Evolutionary conservation across 352 stramenopile genomes (phyloP).

Genomic region (Globisporangium barbulae): DNA sequence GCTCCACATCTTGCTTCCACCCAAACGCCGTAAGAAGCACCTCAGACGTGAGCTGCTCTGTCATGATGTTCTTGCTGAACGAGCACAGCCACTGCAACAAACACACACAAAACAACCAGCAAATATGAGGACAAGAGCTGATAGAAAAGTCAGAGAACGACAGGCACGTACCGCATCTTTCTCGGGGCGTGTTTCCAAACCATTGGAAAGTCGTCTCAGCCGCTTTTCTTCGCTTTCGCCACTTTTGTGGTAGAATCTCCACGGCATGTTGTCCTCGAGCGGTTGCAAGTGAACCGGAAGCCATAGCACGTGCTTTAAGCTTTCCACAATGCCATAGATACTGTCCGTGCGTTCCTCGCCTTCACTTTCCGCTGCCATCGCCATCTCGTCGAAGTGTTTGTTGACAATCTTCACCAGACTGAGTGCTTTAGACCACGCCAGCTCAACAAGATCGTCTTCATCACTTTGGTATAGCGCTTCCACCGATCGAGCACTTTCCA

Average conservation of each 20-base stretch:
- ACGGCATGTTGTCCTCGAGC: conserved; percentile 54
- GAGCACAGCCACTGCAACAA: conserved; percentile 63
- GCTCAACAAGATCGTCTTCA: conserved; percentile 14
- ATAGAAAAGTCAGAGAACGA: neutral
- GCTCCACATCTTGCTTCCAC: conserved; percentile 42
- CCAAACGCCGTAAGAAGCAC: conserved; percentile 52
- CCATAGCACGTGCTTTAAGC: conserved; percentile 37
- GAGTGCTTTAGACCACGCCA: conserved; percentile 37
- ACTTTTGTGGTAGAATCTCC: conserved; percentile 24
- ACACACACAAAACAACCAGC: neutral
- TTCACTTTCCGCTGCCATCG: conserved; percentile 13
- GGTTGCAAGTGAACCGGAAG: conserved; percentile 31
- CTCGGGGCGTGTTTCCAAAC: conserved; percentile 36
- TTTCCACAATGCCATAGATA: conserved; percentile 28
- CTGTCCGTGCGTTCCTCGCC: conserved; percentile 8
- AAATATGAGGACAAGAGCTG: conserved; percentile 6
- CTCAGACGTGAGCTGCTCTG: conserved; percentile 50
- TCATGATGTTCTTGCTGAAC: conserved; percentile 42
- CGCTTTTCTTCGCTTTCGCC: neutral
- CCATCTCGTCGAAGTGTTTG: conserved; percentile 71
- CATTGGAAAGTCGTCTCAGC: conserved; percentile 31
- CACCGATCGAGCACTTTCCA: conserved; percentile 66
- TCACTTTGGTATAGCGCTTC: conserved; percentile 41
- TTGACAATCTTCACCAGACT: conserved; percentile 73
- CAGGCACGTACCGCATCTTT: conserved; percentile 50